These are phyloP conservation scores for Scutellaria minor DNA, from an alignment of 257 asterid genomes.

Conservation along the genomic window DNA sequence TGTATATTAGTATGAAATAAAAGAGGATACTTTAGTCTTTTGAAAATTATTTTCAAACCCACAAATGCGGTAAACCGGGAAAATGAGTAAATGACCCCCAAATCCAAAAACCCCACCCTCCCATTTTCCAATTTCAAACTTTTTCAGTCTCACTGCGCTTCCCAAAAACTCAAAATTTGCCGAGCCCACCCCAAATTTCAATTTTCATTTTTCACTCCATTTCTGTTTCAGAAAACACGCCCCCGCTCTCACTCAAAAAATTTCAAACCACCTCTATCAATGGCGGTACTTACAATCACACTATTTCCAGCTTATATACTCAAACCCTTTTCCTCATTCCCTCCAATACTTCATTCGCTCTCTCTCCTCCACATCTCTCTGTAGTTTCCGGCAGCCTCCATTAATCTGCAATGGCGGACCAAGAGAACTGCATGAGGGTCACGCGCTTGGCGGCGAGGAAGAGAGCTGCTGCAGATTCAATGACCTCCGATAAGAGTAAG, in stretches of 20 bases:
- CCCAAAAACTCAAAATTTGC: background rate
- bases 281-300: constrained; percentile 39
- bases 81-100: background rate
- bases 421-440: constrained; percentile 60
- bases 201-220: constrained; percentile 17
- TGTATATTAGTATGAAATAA: no score
- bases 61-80: constrained; percentile 12
- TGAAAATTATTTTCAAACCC: background rate
- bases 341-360: constrained; percentile 10
- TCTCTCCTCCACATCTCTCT: constrained; percentile 15
- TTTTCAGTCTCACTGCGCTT: background rate
- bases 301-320: constrained; percentile 37
- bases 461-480: constrained; percentile 64
- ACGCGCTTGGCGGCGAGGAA: constrained; percentile 85
- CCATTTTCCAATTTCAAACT: constrained; percentile 25
- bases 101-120: background rate
- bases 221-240: constrained; percentile 13
- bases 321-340: constrained; percentile 23
- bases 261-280: constrained; percentile 39
- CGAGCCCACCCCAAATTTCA: constrained; percentile 24
- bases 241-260: constrained; percentile 41
- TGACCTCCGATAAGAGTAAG: constrained; percentile 41
- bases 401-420: constrained; percentile 61
- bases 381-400: constrained; percentile 30
- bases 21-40: no score